phyloP scores from a whole-genome alignment of 768 basidiomycete species.

The Phylloporus sp. region DNA sequence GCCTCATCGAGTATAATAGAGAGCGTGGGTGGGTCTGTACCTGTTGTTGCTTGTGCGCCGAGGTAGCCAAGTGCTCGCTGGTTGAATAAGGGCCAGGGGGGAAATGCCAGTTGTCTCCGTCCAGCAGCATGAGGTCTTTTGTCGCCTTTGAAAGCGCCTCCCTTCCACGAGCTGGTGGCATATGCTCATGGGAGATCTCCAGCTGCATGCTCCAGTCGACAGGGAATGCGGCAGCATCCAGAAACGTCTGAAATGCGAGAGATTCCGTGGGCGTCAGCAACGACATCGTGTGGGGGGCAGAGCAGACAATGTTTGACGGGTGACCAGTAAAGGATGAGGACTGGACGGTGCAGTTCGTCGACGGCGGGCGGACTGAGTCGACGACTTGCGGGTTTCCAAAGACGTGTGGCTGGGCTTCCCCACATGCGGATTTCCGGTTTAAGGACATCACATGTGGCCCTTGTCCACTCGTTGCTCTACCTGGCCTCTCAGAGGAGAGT shows the following conservation, averaged over 20 bases:
- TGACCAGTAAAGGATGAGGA: background rate
- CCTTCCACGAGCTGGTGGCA: slow-evolving; percentile 50
- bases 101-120: slow-evolving; percentile 39
- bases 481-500: no score
- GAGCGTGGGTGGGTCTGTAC: slow-evolving; percentile 16
- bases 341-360: background rate
- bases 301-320: background rate
- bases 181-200: slow-evolving; percentile 39
- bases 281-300: slow-evolving; percentile 39
- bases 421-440: slow-evolving; percentile 22
- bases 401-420: slow-evolving; percentile 30
- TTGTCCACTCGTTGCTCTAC: no score
- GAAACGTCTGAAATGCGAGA: slow-evolving; percentile 65
- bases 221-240: slow-evolving; percentile 43
- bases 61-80: slow-evolving; percentile 3
- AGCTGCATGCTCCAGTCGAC: slow-evolving; percentile 47
- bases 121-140: slow-evolving; percentile 78
- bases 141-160: slow-evolving; percentile 75
- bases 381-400: slow-evolving; percentile 17
- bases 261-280: slow-evolving; percentile 66
- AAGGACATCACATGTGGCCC: slow-evolving; percentile 19
- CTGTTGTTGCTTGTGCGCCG: slow-evolving; percentile 15
- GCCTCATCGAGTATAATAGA: slow-evolving; percentile 16
- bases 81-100: slow-evolving; percentile 18
- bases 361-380: slow-evolving; percentile 15